A percentile compares a stretch with the other conserved stretches of the same genome.
These are phyloP conservation scores for Cystofilobasidium ferigula DNA, from an alignment of 768 basidiomycete species.

Conservation along the genomic window DNA sequence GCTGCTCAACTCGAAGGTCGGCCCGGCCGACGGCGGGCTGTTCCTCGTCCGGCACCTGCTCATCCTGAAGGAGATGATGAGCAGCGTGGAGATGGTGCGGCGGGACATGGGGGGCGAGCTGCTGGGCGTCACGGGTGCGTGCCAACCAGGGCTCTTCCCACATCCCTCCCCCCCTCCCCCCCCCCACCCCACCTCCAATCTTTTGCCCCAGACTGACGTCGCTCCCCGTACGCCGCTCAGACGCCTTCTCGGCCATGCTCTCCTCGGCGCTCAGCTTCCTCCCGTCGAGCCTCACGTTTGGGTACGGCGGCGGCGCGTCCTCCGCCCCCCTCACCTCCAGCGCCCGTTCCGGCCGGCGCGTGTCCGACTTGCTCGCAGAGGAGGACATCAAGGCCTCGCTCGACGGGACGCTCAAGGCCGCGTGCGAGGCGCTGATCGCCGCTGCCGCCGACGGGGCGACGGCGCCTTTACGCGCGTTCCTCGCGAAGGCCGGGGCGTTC, in stretches of 20 bases:
- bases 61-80: slow-evolving; percentile 79
- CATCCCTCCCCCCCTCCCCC: too few relatives aligned
- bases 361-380: not conserved
- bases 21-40: slow-evolving; percentile 58
- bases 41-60: slow-evolving; percentile 85
- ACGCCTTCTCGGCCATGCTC: slow-evolving; percentile 33
- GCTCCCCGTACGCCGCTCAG: too few relatives aligned
- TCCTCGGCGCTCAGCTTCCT: slow-evolving; percentile 33
- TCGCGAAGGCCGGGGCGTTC: slow-evolving; percentile 45
- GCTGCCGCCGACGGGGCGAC: slow-evolving; percentile 51
- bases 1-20: slow-evolving; percentile 45
- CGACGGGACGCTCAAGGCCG: slow-evolving; percentile 69
- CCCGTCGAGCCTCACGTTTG: slow-evolving; percentile 23
- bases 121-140: slow-evolving; percentile 52
- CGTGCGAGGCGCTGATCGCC: slow-evolving; percentile 73
- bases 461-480: slow-evolving; percentile 54
- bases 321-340: too few relatives aligned
- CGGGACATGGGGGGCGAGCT: slow-evolving; percentile 37
- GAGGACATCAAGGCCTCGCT: slow-evolving; percentile 64
- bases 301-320: slow-evolving; percentile 27
- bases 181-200: too few relatives aligned
- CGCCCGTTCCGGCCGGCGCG: slow-evolving; percentile 21
- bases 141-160: too few relatives aligned
- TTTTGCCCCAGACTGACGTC: too few relatives aligned
- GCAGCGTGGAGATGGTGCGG: slow-evolving; percentile 50